Conservation (phyloP, 2,329 filamentous ascomycete genomes). For the Cladosporium cucumerinum region DNA sequence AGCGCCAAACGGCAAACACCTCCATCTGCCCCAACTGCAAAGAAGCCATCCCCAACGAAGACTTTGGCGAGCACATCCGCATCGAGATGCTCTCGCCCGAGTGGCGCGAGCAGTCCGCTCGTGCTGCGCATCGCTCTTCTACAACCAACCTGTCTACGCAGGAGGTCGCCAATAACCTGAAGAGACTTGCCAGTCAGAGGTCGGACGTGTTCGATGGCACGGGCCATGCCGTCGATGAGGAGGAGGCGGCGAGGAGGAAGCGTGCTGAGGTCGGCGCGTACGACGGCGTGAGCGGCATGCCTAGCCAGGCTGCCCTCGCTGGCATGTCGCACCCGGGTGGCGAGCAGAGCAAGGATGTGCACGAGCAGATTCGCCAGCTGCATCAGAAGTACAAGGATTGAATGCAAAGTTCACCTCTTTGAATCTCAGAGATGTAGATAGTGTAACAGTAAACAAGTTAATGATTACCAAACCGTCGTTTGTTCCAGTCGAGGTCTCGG, state of each 20-base stretch:
- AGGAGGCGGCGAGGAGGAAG: conserved; percentile 58
- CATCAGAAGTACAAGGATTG: conserved; percentile 28
- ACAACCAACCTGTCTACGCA: conserved; percentile 82
- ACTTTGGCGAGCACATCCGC: conserved; percentile 88
- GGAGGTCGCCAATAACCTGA: conserved; percentile 90
- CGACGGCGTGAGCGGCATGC: conserved; percentile 48
- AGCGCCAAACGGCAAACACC: conserved; percentile 58
- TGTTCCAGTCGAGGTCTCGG: neutral
- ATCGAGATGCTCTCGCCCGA: conserved; percentile 91
- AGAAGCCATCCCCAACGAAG: conserved; percentile 79
- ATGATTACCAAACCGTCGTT: neutral
- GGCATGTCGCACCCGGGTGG: conserved; percentile 44
- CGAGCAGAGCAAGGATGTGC: conserved; percentile 52
- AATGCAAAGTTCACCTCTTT: neutral
- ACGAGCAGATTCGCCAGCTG: conserved; percentile 35
- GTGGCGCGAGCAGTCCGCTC: conserved; percentile 94
- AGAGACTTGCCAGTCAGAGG: conserved; percentile 86
- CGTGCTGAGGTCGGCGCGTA: conserved; percentile 60
- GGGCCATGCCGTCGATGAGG: conserved; percentile 64
- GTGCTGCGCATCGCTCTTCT: conserved; percentile 77
- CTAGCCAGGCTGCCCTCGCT: conserved; percentile 51
- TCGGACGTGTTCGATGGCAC: conserved; percentile 81
- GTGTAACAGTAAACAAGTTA: neutral
- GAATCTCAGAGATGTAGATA: neutral
- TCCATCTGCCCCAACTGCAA: conserved; percentile 90